phyloP scores from a whole-genome alignment of 2,329 filamentous ascomycete species.

The Cyphellophora europaea region DNA sequence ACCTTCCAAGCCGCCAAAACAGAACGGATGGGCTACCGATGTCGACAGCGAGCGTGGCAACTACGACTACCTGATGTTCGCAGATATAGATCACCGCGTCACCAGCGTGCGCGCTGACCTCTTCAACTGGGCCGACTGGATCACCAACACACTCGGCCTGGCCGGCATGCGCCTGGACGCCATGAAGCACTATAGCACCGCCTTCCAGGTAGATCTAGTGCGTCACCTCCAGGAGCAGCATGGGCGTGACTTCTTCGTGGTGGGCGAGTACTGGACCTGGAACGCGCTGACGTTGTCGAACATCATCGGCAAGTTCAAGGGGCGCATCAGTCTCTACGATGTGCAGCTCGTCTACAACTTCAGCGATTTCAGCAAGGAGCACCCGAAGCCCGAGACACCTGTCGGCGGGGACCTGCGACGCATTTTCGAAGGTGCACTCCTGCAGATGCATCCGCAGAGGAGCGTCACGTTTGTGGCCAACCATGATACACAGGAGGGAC shows the following conservation, averaged over 20 bases:
- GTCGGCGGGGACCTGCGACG: conserved; percentile 48
- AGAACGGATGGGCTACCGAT: conserved; percentile 55
- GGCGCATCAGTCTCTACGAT: conserved; percentile 56
- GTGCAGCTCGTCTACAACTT: conserved; percentile 62
- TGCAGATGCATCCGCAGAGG: conserved; percentile 42
- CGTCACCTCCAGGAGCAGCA: conserved; percentile 39
- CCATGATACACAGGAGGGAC: conserved; percentile 30
- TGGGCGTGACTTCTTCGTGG: conserved; percentile 50
- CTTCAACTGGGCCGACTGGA: conserved; percentile 59
- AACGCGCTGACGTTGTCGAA: conserved; percentile 45
- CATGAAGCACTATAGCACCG: conserved; percentile 60
- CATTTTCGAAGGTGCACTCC: conserved; percentile 54
- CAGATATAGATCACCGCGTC: conserved; percentile 58
- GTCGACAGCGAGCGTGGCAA: conserved; percentile 60
- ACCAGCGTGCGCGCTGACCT: conserved; percentile 57
- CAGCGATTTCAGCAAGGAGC: conserved; percentile 47
- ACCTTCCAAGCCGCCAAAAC: conserved; percentile 40
- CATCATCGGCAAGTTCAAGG: conserved; percentile 50
- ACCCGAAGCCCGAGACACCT: background rate
- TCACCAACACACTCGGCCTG: conserved; percentile 50
- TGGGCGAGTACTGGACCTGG: conserved; percentile 62
- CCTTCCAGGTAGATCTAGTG: conserved; percentile 58
- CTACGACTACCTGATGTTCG: conserved; percentile 54
- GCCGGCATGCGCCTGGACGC: conserved; percentile 65
- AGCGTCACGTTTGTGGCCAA: conserved; percentile 51